Evolutionary conservation across 768 basidiomycete species (phyloP), one percentile per base, ranked within the genome.

Genomic region (Asterophora parasitica): DNA sequence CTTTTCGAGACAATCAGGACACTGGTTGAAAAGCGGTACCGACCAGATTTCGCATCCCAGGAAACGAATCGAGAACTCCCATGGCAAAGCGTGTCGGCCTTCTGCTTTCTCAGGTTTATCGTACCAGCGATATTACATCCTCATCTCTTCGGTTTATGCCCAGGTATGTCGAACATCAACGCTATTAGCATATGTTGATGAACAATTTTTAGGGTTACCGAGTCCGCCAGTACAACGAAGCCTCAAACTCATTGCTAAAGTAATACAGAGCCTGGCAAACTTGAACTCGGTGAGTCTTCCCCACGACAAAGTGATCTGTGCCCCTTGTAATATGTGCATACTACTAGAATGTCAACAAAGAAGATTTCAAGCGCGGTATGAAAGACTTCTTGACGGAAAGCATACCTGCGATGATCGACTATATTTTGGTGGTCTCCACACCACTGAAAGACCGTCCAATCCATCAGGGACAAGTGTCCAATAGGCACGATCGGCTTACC

Each of bases 51-150:
- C 16, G 53, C 54, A 7, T 52, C 65, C 8, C 68, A 74, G 7
- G 75, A 73, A 11, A 69, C 70, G 20, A 76, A 74, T 51, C 67
- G 64, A 33, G 74, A 85, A 27, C 66, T 90, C 27, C 86, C 81
- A 28, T 82, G 79, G 76, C 90, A 92, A 61, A 83, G 85, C 57
- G 87, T 94, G 35, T 89, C 87, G 30, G 91, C 92, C 1, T 93
- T 94, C 61, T 82, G 87, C 61, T 94, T 93, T 66, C 75, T 94
- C 35, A 79, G 92, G 34, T 92, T 93, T 64, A 85, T 94, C 51
- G 88, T 90, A 19, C 92, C 92, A 28, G 92, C 88, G 17, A 87
- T 94, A 48, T 74, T 93, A n/a, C 80, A 89, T 61, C 92, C 92
- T 1, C 87, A 92, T 64, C 66, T 91, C 4, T 93, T 89, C 59